Conservation (phyloP, 306 rosid species). For the Delonix regia region DNA sequence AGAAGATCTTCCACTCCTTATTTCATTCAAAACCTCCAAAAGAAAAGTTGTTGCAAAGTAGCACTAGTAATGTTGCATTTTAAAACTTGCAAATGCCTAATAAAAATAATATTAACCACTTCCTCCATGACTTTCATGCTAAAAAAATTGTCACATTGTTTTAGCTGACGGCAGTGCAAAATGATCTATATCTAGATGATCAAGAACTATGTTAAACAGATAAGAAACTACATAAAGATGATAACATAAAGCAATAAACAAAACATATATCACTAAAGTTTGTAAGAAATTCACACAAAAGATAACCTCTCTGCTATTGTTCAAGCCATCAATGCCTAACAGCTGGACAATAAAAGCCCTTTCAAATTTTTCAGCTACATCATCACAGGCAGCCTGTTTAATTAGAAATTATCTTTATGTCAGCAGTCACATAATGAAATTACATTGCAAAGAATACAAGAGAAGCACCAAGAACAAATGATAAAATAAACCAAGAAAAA, state of each 20-base stretch:
- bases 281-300: constrained; percentile 28
- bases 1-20: background rate
- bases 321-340: constrained; percentile 57
- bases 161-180: constrained; percentile 18
- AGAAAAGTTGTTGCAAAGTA: background rate
- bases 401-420: constrained; percentile 25
- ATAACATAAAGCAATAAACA: constrained; percentile 17
- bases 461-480: background rate
- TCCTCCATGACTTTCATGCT: background rate
- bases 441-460: background rate
- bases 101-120: constrained; percentile 11
- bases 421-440: constrained; percentile 29
- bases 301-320: constrained; percentile 76
- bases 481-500: background rate
- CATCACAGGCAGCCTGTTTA: constrained; percentile 76
- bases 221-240: background rate
- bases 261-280: constrained; percentile 1
- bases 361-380: constrained; percentile 74
- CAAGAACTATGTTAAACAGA: constrained; percentile 10
- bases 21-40: background rate
- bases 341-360: constrained; percentile 88
- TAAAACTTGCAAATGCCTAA: background rate
- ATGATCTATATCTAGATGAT: constrained; percentile 1
- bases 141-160: background rate
- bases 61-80: background rate